These are phyloP conservation scores for Thermothelomyces thermophilus DNA, from an alignment of 2,329 filamentous ascomycete genomes.

Conservation along the genomic window DNA sequence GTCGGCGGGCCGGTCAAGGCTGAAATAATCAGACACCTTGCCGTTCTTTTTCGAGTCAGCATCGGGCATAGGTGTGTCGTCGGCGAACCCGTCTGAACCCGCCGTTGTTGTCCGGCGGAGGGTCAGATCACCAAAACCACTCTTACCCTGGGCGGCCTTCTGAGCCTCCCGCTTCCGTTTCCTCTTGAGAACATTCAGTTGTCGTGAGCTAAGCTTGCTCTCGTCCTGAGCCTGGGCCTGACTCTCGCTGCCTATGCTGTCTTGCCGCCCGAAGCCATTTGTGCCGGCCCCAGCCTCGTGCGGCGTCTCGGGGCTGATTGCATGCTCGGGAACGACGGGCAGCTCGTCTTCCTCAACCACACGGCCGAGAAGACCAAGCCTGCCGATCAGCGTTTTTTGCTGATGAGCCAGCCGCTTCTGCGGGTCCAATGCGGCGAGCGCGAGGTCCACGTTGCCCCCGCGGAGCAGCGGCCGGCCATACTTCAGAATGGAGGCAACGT, in stretches of 20 bases:
- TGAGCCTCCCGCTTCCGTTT: conserved; percentile 89
- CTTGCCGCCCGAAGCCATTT: conserved; percentile 31
- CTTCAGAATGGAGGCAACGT: conserved; percentile 72
- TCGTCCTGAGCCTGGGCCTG: conserved; percentile 51
- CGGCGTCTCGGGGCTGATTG: conserved; percentile 39
- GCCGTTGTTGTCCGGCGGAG: conserved; percentile 55
- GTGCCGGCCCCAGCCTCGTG: conserved; percentile 32
- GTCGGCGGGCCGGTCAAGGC: conserved; percentile 67
- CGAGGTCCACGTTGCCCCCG: conserved; percentile 80
- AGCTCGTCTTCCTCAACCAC: conserved; percentile 80
- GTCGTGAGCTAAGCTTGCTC: conserved; percentile 75
- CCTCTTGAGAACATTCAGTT: conserved; percentile 89
- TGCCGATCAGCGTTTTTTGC: conserved; percentile 77
- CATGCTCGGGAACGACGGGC: conserved; percentile 54
- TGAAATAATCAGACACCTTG: conserved; percentile 79
- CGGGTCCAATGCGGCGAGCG: conserved; percentile 73
- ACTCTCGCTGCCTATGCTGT: conserved; percentile 28
- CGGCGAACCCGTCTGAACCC: conserved; percentile 54
- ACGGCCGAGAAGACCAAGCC: conserved; percentile 78
- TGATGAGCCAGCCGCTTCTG: conserved; percentile 75
- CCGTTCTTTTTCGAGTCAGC: conserved; percentile 54
- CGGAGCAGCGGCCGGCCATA: conserved; percentile 79
- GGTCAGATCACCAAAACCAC: conserved; percentile 81
- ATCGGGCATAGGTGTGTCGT: conserved; percentile 51
- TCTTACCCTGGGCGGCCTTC: conserved; percentile 77